These are phyloP conservation scores for Trichoderma atrobrunneum DNA, from an alignment of 2,329 filamentous ascomycete genomes.

Conservation along the genomic window DNA sequence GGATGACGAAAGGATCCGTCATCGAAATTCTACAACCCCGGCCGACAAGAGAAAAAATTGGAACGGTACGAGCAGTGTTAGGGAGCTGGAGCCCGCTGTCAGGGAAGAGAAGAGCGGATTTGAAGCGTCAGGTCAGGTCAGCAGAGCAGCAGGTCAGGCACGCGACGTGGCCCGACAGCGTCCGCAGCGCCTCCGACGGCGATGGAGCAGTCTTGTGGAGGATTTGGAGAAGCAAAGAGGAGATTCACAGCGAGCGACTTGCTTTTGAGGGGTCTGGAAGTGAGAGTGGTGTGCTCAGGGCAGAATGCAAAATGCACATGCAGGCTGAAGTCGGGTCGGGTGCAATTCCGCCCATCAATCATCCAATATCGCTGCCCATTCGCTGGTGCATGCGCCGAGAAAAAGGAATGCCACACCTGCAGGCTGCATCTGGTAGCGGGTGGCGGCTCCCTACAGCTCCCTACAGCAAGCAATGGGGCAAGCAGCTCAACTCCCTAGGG, in stretches of 20 bases:
- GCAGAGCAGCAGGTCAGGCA: neutral
- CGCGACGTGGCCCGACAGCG: slow-evolving; percentile 14
- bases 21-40: slow-evolving; percentile 18
- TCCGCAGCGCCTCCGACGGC: slow-evolving; percentile 9
- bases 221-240: neutral
- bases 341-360: neutral
- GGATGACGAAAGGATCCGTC: slow-evolving; percentile 16
- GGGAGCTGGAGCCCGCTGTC: slow-evolving; percentile 14
- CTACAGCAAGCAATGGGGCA: neutral
- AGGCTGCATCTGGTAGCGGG: neutral
- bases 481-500: neutral
- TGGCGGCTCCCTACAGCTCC: slow-evolving; percentile 11
- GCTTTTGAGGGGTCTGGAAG: slow-evolving; percentile 9
- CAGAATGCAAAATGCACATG: neutral
- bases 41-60: slow-evolving; percentile 7
- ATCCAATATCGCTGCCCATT: slow-evolving; percentile 1
- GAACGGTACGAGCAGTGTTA: neutral
- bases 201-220: slow-evolving; percentile 2
- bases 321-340: neutral
- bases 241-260: neutral
- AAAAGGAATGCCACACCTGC: slow-evolving; percentile 7
- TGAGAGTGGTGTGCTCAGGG: neutral
- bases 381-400: neutral
- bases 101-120: neutral
- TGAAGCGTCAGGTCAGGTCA: neutral